Evolutionary conservation across 345 rosid species (phyloP).

Genomic region (Microthlaspi erraticum): DNA sequence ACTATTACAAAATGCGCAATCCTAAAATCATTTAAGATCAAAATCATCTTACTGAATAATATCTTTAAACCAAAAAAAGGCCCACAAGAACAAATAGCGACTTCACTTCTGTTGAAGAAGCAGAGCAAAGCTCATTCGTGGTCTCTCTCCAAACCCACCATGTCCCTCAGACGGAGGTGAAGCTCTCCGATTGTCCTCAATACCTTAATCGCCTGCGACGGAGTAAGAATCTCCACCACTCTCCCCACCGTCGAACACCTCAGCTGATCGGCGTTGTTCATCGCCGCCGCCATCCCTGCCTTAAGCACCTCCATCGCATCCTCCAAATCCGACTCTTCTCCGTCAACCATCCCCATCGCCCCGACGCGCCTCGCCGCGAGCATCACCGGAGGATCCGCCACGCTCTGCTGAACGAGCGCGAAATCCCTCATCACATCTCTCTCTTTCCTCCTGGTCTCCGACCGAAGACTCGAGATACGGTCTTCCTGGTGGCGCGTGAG

Average conservation of each 20-base stretch:
- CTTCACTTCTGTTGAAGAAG: not conserved
- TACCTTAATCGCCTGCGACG: constrained; percentile 38
- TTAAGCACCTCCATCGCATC: constrained; percentile 40
- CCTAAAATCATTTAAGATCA: not conserved
- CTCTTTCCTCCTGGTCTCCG: constrained; percentile 40
- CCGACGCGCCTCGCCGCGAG: constrained; percentile 40
- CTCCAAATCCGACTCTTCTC: constrained; percentile 35
- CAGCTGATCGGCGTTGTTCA: constrained; percentile 41
- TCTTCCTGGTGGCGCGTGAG: constrained; percentile 37
- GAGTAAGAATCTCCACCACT: constrained; percentile 45
- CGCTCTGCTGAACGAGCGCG: constrained; percentile 46
- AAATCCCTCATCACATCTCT: constrained; percentile 41
- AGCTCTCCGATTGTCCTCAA: constrained; percentile 39
- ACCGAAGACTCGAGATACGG: constrained; percentile 21
- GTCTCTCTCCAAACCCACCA: constrained; percentile 21
- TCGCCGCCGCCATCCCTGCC: constrained; percentile 37
- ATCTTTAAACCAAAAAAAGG: not conserved
- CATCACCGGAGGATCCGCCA: constrained; percentile 48
- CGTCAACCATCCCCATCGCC: constrained; percentile 40
- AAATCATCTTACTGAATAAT: not conserved
- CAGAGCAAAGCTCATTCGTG: not conserved
- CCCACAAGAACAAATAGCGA: not conserved
- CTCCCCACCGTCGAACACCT: constrained; percentile 44
- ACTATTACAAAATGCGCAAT: not conserved
- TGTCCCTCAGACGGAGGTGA: constrained; percentile 33